Evolutionary conservation across 139 green algal species (phyloP), one percentile per base, ranked within the genome.

Genomic region (Haematococcus lacustris): DNA sequence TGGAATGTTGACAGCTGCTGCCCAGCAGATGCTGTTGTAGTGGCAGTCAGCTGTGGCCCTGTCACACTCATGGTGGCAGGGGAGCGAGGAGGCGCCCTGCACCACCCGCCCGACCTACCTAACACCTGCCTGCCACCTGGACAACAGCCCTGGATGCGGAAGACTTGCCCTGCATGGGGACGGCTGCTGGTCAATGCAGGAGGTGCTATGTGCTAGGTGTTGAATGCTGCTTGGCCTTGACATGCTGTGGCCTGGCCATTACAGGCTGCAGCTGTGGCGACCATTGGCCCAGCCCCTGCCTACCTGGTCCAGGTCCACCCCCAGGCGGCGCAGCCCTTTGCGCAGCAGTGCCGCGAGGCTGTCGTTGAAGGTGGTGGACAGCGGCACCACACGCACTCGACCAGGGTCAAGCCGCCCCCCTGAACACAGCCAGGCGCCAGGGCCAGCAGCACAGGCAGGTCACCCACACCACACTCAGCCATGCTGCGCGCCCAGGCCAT

Each of bases 301-400:
- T 32, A 72, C 67, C 67, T 72, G 7, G 23, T 72, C 41, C 34
- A 72, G 21, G 3, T 43, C 6, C 5, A 76, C 41, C 1, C 71
- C 71, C 33, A 40, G 25, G 4, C 43, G n/a, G 3, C 71, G 61
- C 23, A 76, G 41, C 1, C 37, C 30, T 62, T 76, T 76, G 41
- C 40, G 72, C 7, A 85, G 38, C 65, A 73, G 73, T 23, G 80
- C 71, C 32, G 81, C 84, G 66, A 89, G 80, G 2, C 69, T 32
- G 70, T 89, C 84, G 38, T 79, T 77, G 57, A 73, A 75, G 0
- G 81, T 87, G 1, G 79, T 30, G 1, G 61, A 72, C 25, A 87
- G 57, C 47, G 87, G 81, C 0, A 70, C 79, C 2, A 86, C 37
- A 1, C 37, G 66, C 7, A 87, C 71, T 23, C 76, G 66, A 1